Percentiles rank a stretch among this genome's conserved stretches.
These are phyloP conservation scores for Thalassiosira profunda DNA, from an alignment of 108 stramenopile species.

Conservation along the genomic window DNA sequence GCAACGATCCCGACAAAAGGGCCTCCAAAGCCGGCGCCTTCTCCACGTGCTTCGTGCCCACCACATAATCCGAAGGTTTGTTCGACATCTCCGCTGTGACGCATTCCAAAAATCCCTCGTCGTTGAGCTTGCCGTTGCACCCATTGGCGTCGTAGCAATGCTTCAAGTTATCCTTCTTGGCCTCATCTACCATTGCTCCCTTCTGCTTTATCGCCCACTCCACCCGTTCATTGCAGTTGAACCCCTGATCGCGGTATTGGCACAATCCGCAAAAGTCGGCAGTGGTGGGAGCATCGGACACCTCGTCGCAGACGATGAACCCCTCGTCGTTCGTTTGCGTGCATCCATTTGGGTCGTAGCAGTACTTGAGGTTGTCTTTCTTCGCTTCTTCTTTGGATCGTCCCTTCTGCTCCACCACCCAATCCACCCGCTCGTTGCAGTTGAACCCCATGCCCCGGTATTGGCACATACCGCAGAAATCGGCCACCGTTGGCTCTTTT, in stretches of 20 bases:
- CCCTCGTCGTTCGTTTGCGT: too few species aligned
- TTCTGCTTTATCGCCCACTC: not conserved
- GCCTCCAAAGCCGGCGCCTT: not conserved
- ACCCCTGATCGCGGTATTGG: not conserved
- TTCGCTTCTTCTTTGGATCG: not conserved
- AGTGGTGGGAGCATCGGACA: too few species aligned
- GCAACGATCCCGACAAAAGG: constrained; percentile 11
- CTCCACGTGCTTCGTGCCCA: not conserved
- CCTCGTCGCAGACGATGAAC: too few species aligned
- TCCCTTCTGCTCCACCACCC: not conserved
- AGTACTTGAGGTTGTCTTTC: not conserved
- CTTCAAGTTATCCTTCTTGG: not conserved
- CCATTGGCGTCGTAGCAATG: not conserved
- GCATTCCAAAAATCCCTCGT: too few species aligned
- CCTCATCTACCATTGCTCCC: not conserved
- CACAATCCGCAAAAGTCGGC: not conserved
- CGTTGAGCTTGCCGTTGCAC: not conserved
- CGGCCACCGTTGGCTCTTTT: too few species aligned
- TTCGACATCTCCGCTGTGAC: too few species aligned
- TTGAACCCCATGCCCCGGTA: not conserved
- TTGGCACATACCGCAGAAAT: constrained; percentile 2
- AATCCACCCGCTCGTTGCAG: not conserved
- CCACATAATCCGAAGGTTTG: not conserved
- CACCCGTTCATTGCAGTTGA: constrained; percentile 1
- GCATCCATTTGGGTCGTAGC: not conserved